Base-by-base conservation (phyloP, 2,329 filamentous ascomycete species). In the Penicillium oxalicum region DNA sequence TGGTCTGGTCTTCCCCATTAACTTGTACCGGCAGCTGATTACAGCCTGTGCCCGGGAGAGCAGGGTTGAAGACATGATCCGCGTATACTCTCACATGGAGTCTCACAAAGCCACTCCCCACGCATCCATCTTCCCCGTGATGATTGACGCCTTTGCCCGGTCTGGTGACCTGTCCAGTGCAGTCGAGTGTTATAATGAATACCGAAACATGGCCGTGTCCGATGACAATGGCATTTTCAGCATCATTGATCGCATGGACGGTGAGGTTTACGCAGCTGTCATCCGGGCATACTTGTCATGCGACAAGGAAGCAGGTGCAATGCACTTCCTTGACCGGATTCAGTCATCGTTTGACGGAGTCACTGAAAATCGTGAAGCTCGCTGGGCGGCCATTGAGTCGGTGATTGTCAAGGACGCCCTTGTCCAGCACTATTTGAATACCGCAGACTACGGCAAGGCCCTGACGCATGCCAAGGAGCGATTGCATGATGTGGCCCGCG, bases 181-280 rank as follows among this genome's bases (percentile, higher is more conserved):
- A 18, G 88, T 97, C 5, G 90, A 95, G 67, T 90, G 89, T 70
- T 98, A 96, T 72, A 91, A 94, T 56, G 88, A 95, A 70, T 97
- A 97, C 77, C 89, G 89, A 63, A 81, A 82, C 40, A 77, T 96
- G 37, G 91, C 91, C n/a, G 82, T 97, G 45, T 83, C 86, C 35
- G 81, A 93, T 65, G 87, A 96, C 67, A 81, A 79, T 35, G 90
- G 90, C 49, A 76, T 82, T 50, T 76, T 83, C 40, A 80, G 80
- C 13, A 74, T 90, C 8, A 76, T 84, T 40, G 78, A 86, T 54
- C 84, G 91, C 44, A 78, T 87, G 41, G 91, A 97, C 64, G 82
- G 84, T 27, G 79, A 89, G 56, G 86, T 97, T 5, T 97, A 98
- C 64, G 89, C 91, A 25, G 80, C 91, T n/a, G 77, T 98, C 46